Conservation (phyloP, 306 rosid genomes). For the Vachellia pachyceras region DNA sequence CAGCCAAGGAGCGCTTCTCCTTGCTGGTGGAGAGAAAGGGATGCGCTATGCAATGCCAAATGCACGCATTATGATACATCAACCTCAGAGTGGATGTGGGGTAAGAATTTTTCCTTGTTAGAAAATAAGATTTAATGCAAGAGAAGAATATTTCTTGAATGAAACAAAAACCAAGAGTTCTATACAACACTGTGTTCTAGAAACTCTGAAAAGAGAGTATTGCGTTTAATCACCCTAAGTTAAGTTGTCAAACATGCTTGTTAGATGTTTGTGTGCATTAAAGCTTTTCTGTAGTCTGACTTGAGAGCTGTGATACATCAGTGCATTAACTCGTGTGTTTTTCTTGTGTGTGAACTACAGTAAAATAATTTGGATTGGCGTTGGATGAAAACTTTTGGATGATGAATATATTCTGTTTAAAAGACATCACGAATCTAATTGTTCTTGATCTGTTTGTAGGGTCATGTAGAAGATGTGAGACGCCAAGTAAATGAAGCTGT, state of each 20-base stretch:
- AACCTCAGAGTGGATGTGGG: conserved; percentile 96
- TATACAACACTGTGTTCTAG: background rate
- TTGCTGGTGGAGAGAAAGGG: conserved; percentile 99
- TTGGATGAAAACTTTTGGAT: conserved; percentile 3
- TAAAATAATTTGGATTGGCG: conserved; percentile 19
- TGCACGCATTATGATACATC: conserved; percentile 95
- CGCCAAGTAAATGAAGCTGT: conserved; percentile 94
- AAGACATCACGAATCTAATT: conserved; percentile 24
- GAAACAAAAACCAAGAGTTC: background rate
- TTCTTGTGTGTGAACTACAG: background rate
- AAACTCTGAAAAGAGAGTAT: background rate
- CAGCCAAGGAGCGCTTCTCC: conserved; percentile 96
- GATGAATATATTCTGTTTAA: background rate
- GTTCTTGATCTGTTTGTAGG: conserved; percentile 60
- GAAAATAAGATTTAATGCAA: background rate
- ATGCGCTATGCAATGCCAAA: conserved; percentile 98
- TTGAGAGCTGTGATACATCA: background rate
- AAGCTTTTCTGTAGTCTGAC: background rate
- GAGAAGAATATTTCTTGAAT: background rate
- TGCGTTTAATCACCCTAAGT: background rate
- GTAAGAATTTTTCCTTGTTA: conserved; percentile 53
- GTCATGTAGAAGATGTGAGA: conserved; percentile 87
- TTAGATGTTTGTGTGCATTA: background rate
- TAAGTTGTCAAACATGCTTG: background rate
- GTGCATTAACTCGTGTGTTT: background rate